Base-by-base conservation (phyloP, 1,139 yeast species). In the Barnettozyma hawaiiensis region DNA sequence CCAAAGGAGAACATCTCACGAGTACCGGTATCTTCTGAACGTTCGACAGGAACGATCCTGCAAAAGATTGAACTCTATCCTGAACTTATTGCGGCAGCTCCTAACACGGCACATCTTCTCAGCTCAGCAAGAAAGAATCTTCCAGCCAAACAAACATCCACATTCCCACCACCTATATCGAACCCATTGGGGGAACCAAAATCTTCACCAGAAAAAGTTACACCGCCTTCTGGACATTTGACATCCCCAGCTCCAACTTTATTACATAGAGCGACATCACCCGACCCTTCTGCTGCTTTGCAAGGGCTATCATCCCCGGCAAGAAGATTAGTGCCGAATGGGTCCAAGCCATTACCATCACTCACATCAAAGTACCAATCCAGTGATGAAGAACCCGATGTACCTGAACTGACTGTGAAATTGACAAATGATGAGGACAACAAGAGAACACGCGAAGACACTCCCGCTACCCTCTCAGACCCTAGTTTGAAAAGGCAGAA, bases 331-430 rank as follows among this genome's bases (percentile, higher is more conserved):
- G 21, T 37, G 16, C 40, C 37, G 4, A 21, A 27, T 6, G 35
- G 22, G 10, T 23, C 26, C 20, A 31, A 27, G 18, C 24, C 39
- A 5, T 29, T 35, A 8, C 29, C 15, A 11, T 39, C 43, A 2
- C 11, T 31, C 21, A 12, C 34, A 2, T 43, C 48, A 2, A 41
- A 32, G 24, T 47, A 37, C 19, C 46, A 41, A 10, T 48, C 51
- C 16, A 46, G 49, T 31, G 51, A 48, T 26, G 51, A 47, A 31
- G 51, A 48, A 12, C 37, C 41, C 5, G 37, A 31, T 14, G 44
- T 44, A 7, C 51, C 51, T 12, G 47, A 48, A 26, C 22, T 48
- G 11, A 45, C 51, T 7, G 40, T 37, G 10, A 21, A 36, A 24
- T 14, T 42, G 26, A 12, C 24, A 9, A 21, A 20, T 31, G 28